A percentile compares a stretch with the other conserved stretches of the same genome.
Conservation (phyloP, 192 early-diverging fungal genomes). For the Dissophora ornata region DNA sequence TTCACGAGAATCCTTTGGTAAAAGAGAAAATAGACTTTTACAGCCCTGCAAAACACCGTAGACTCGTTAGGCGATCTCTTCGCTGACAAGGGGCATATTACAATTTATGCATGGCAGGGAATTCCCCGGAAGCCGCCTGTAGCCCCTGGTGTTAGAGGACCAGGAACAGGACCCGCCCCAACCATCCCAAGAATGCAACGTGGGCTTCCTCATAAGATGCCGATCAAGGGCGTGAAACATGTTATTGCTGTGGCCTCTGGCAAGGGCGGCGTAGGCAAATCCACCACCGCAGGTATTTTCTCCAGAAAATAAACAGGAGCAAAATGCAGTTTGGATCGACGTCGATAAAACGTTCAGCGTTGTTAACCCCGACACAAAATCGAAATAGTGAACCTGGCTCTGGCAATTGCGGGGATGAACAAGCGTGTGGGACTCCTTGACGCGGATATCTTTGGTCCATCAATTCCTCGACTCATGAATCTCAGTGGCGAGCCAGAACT, state of each 20-base stretch:
- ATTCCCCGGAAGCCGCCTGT: slow-evolving; percentile 56
- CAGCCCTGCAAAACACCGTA: no score
- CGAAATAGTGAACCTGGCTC: slow-evolving; percentile 83
- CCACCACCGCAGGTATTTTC: slow-evolving; percentile 78
- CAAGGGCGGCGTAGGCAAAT: slow-evolving; percentile 95
- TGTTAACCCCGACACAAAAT: no score
- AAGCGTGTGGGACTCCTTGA: slow-evolving; percentile 82
- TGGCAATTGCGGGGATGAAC: slow-evolving; percentile 70
- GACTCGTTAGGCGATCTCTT: no score
- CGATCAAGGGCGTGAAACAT: slow-evolving; percentile 78
- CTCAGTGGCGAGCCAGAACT: slow-evolving; percentile 78
- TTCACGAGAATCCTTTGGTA: slow-evolving; percentile 68
- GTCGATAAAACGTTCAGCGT: no score
- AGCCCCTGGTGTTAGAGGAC: slow-evolving; percentile 19
- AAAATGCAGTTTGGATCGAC: no score
- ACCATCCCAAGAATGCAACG: slow-evolving; percentile 65
- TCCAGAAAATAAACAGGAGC: not conserved
- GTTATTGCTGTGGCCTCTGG: slow-evolving; percentile 87
- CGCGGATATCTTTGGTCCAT: slow-evolving; percentile 94
- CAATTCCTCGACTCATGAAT: slow-evolving; percentile 87
- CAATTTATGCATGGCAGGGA: slow-evolving; percentile 55
- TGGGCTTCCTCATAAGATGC: slow-evolving; percentile 76
- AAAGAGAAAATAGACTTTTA: not conserved
- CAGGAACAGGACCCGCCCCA: slow-evolving; percentile 38
- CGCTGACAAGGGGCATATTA: not conserved